Conservation (phyloP, 179 eudicot species). For the Silene coronaria region DNA sequence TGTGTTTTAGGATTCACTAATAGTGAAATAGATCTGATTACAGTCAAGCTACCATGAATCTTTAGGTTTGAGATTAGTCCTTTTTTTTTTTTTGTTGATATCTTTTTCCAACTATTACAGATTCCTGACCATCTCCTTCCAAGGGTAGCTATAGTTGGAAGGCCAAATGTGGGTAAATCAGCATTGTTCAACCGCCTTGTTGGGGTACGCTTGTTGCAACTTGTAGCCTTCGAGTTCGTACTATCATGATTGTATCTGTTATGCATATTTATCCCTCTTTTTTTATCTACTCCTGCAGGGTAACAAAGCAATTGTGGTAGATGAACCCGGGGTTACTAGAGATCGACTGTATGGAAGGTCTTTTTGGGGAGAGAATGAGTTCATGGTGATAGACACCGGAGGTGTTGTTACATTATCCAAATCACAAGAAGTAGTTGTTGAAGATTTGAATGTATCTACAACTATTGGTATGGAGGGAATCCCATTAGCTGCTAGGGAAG, state of each 20-base stretch:
- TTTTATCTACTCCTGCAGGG: too few relatives aligned
- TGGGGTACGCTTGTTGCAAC: slow-evolving; percentile 54
- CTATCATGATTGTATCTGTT: neutral
- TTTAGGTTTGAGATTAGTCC: neutral
- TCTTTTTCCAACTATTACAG: slow-evolving; percentile 34
- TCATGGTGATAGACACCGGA: slow-evolving; percentile 91
- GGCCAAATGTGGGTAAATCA: slow-evolving; percentile 99
- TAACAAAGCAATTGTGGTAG: slow-evolving; percentile 91
- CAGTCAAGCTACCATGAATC: neutral
- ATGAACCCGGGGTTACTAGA: slow-evolving; percentile 98
- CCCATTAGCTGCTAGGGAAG: slow-evolving; percentile 77
- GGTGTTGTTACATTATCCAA: slow-evolving; percentile 76
- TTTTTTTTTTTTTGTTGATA: neutral
- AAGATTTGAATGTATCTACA: slow-evolving; percentile 76
- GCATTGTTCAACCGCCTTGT: slow-evolving; percentile 93
- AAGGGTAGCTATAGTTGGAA: slow-evolving; percentile 81
- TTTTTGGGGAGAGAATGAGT: slow-evolving; percentile 79
- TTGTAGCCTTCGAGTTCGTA: slow-evolving; percentile 5
- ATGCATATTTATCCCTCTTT: too few relatives aligned
- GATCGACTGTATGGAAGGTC: slow-evolving; percentile 95
- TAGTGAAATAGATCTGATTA: neutral
- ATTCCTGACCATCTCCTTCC: slow-evolving; percentile 91
- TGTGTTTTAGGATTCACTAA: neutral
- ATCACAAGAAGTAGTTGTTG: slow-evolving; percentile 64
- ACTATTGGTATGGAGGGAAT: slow-evolving; percentile 99